A percentile compares a stretch with the other conserved stretches of the same genome.
phyloP scores from a whole-genome alignment of 129 eudicot genomes.

The Escallonia herrerae region DNA sequence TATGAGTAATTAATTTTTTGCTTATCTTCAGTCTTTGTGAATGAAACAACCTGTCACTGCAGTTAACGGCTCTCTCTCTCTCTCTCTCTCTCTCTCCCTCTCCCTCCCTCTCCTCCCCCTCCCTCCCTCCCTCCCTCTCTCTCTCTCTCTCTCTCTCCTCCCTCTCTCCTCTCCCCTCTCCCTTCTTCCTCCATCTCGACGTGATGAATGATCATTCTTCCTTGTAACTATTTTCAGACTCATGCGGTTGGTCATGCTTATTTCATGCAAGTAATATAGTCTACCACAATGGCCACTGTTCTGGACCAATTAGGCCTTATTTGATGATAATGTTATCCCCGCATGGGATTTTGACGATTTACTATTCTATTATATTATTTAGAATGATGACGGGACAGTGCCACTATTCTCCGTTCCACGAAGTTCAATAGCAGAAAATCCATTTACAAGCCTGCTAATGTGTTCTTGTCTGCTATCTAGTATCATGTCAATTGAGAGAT shows the following conservation, averaged over 20 bases:
- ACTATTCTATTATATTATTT: conserved; percentile 17
- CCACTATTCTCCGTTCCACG: conserved; percentile 69
- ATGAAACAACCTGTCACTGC: neutral
- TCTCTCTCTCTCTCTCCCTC: neutral
- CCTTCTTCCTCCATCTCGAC: too few species aligned
- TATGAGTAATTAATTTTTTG: neutral
- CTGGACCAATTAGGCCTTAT: conserved; percentile 4
- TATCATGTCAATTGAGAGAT: conserved; percentile 24
- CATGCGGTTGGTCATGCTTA: too few species aligned
- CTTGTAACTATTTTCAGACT: too few species aligned
- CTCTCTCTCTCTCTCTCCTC: too few species aligned
- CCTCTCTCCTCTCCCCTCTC: too few species aligned
- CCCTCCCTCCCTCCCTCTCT: too few species aligned
- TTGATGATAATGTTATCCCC: neutral
- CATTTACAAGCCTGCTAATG: conserved; percentile 74
- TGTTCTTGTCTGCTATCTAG: conserved; percentile 46
- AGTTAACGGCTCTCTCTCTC: neutral
- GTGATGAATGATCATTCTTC: too few species aligned
- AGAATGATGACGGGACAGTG: conserved; percentile 52
- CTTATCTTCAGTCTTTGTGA: neutral
- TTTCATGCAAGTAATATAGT: neutral
- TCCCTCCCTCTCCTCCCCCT: too few species aligned
- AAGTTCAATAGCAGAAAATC: conserved; percentile 62
- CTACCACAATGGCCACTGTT: conserved; percentile 6
- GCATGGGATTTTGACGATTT: conserved; percentile 15